Conservation (phyloP, 2,329 filamentous ascomycete species). For the Aspergillus nomiae region DNA sequence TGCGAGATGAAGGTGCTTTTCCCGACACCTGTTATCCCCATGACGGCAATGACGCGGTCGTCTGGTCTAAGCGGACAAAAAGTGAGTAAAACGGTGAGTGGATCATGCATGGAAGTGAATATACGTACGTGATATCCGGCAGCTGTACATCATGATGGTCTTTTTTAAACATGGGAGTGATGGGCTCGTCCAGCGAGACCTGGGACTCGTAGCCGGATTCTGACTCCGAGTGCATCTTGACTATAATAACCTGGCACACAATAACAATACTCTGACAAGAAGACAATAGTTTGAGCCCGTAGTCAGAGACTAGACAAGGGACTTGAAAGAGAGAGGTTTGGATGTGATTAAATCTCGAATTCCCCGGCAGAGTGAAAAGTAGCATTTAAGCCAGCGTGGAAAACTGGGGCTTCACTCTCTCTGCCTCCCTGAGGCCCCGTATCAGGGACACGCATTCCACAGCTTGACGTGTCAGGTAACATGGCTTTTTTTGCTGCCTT, state of each 20-base stretch:
- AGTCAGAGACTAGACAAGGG: background rate
- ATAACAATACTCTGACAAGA: background rate
- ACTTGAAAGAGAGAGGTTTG: background rate
- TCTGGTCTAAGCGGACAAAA: background rate
- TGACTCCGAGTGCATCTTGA: background rate
- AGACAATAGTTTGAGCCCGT: background rate
- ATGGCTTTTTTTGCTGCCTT: background rate
- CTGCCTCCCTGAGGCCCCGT: background rate
- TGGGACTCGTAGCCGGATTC: background rate
- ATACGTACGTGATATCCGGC: background rate
- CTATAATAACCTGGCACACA: background rate
- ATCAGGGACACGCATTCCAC: background rate
- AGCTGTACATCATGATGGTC: background rate
- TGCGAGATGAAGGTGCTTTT: conserved; percentile 42
- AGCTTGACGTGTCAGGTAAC: background rate
- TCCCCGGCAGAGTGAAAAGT: background rate
- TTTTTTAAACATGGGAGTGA: background rate
- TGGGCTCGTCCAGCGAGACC: background rate
- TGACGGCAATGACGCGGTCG: conserved; percentile 29
- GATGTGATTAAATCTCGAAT: background rate
- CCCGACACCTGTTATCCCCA: conserved; percentile 46
- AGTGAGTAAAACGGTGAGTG: background rate
- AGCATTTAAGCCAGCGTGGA: background rate
- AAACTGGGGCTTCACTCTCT: background rate
- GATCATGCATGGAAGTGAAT: background rate